Evolutionary conservation across 169 alveolate genomes (phyloP), one percentile per base, ranked within the genome.

Genomic region (Plasmodium reichenowi): DNA sequence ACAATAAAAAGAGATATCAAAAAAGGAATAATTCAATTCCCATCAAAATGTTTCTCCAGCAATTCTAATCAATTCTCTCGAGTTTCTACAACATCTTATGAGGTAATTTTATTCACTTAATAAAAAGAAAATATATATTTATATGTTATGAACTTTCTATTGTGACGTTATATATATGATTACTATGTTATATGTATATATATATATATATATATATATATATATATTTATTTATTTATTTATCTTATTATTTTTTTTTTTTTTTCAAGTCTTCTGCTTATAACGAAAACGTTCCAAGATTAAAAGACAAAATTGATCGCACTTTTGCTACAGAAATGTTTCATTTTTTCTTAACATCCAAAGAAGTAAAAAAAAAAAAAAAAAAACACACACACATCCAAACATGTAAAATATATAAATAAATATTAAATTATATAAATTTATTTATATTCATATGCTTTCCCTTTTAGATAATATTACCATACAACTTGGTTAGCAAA

Each of bases 301-400:
- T 80, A 74, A 80, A 80, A 38, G 90, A 68, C 72, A 80, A 80
- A 58, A 58, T 80, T 24, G 80, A 80, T 52, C 52, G 29, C 20
- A 50, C 59, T 10, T 80, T 80, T 60, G 90, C 90, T 43, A 56
- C 58, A 26, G 83, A 80, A 26, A 10, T 80, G n/a, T 80, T 67
- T 38, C 78, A 80, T 5, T 80, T 67, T 56, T 80, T 62, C 17
- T 54, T 80, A 56, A 68, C 83, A 3, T 63, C 90, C 13, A 80
- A 68, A 56, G 70, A 66, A 38, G 90, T 80, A 80, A 68, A 48
- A 20, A 22, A 8, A 54, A 47, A 9, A 67, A n/a, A 20, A 38
- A 54, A 47, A 9, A 67, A n/a, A 38, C 10, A 63, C 1, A 73
- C 24, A 54, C 12, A 7, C 22, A 38, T 15, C n/a, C n/a, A 29